Evolutionary conservation across 1,139 yeast species (phyloP), one percentile per base, ranked within the genome.

Genomic region (Hansenula sp.): DNA sequence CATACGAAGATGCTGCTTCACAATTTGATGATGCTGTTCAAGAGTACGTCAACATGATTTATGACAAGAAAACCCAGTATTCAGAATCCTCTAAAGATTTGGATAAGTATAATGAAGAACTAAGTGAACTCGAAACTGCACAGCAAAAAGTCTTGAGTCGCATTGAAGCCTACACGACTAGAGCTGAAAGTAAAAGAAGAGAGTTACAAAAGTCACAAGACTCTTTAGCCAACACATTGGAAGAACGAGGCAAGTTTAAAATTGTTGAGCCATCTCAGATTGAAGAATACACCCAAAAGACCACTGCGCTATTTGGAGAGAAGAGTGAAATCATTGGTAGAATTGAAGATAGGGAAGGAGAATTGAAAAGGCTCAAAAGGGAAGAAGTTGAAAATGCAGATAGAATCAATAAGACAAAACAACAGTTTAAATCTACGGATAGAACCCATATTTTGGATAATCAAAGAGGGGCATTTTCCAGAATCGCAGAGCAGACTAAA

Each of bases 371-470:
- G 9, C 28, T 33, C 6, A 32, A 29, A 6, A 24, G 16, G 2
- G 29, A 37, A 4, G 29, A 43, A 2, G 39, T 42, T 11, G 29
- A 20, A 2, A 12, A 46, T 2, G 44, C 42, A 29, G 38, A 26
- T 3, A 34, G 37, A n/a, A 34, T 34, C 5, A 36, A 32, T 17
- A 45, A 37, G 12, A 44, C 49, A 19, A 52, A 62, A 39, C 52
- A 53, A 20, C 65, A 66, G 33, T 55, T 78, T 31, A 63, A 60
- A 25, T 65, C 77, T 13, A 70, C 66, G n/a, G 89, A 82, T 55
- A 71, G 72, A 51, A 55, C 81, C 2, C 67, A 65, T 28, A 54
- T 75, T 4, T 59, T 77, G 31, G 71, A 69, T 33, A 12, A 13
- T 24, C 55, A 60, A 7, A 51, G 50, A 11, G 50, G 57, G 37